Base-by-base conservation (phyloP, 2,329 filamentous ascomycete species). In the Didymella segeticola region DNA sequence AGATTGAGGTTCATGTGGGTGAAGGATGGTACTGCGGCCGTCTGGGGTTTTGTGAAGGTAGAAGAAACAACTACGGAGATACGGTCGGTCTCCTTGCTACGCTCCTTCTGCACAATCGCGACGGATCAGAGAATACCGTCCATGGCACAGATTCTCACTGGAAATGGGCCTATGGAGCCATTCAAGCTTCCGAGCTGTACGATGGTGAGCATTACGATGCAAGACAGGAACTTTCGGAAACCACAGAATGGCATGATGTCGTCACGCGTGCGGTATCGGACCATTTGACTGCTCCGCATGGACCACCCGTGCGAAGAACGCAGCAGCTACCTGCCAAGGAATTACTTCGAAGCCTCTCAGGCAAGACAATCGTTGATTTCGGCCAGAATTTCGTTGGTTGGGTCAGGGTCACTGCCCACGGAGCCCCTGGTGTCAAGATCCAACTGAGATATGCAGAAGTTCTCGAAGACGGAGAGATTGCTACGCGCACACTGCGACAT, bases 381-480 rank as follows among this genome's bases (percentile, higher is more conserved):
- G 83, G 83, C 1, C 83, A 86, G 61, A 85, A 86, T 58, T 69
- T 86, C 0, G 83, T 85, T 0, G 84, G 83, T 1, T 76, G 76
- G 58, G n/a, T n/a, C n/a, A n/a, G n/a, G n/a, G n/a, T n/a, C n/a
- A n/a, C n/a, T n/a, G n/a, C n/a, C n/a, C n/a, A n/a, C n/a, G n/a
- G n/a, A n/a, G n/a, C n/a, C n/a, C n/a, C n/a, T n/a, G n/a, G n/a
- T n/a, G n/a, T n/a, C n/a, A n/a, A n/a, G n/a, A n/a, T n/a, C n/a
- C n/a, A n/a, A n/a, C n/a, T n/a, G n/a, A n/a, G n/a, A n/a, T n/a
- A 47, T 19, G 45, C 45, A 4, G 45, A 47, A 26, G 45, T 47
- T 4, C 19, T 47, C 3, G 34, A 47, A 36, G 15, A 47, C 10
- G 34, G 27, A 2, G 45, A 47, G 30, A 8, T 47, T 4, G 15